These are phyloP conservation scores for Neltuma alba DNA, from an alignment of 306 rosid species.

Conservation along the genomic window DNA sequence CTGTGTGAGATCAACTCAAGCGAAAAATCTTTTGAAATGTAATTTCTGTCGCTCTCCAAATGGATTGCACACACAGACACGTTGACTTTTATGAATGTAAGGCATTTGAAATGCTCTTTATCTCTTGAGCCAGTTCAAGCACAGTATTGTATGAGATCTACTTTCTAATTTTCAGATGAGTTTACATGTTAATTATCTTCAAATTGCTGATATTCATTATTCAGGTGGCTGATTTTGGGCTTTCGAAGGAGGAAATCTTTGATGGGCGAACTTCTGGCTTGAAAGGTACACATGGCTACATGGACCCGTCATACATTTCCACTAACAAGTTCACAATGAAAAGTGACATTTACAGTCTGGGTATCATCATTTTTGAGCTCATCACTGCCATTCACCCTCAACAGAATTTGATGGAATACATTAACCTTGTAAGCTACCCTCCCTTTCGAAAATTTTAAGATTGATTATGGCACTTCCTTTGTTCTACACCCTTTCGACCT, in stretches of 20 bases:
- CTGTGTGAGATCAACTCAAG: neutral
- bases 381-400: constrained; percentile 83
- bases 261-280: constrained; percentile 73
- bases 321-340: constrained; percentile 73
- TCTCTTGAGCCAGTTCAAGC: neutral
- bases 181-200: constrained; percentile 23
- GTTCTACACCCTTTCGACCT: neutral
- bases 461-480: neutral
- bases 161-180: neutral
- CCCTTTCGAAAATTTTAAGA: neutral
- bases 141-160: neutral
- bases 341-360: constrained; percentile 86
- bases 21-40: no score
- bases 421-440: constrained; percentile 64
- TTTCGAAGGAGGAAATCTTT: constrained; percentile 72
- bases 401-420: constrained; percentile 73
- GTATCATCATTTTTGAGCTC: constrained; percentile 76
- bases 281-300: constrained; percentile 83
- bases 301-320: constrained; percentile 71
- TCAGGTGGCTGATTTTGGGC: constrained; percentile 85
- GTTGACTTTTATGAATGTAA: neutral
- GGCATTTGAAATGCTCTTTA: neutral
- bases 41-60: no score
- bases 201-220: neutral
- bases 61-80: neutral